phyloP scores from a whole-genome alignment of 1,139 yeast species.

The Kurtzmaniella natalensis region DNA sequence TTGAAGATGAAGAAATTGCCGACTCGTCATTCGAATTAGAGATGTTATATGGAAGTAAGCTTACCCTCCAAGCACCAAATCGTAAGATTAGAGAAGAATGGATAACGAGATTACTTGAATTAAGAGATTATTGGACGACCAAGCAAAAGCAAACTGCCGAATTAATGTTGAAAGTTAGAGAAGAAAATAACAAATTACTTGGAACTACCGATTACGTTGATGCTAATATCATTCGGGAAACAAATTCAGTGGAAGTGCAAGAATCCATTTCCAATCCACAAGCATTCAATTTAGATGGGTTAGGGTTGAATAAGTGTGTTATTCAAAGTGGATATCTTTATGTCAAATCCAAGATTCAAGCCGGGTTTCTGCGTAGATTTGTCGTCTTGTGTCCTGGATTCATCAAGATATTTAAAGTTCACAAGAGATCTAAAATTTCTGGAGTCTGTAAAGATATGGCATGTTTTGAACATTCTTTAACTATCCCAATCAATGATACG shows the following conservation, averaged over 20 bases:
- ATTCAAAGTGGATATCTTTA: constrained; percentile 60
- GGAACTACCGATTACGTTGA: constrained; percentile 57
- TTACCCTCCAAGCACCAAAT: constrained; percentile 59
- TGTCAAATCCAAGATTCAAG: constrained; percentile 65
- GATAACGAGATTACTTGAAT: constrained; percentile 46
- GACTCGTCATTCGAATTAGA: constrained; percentile 52
- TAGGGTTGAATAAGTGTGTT: constrained; percentile 58
- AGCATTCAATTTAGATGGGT: constrained; percentile 51
- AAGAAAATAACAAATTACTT: constrained; percentile 43
- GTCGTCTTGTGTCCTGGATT: constrained; percentile 71
- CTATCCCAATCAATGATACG: constrained; percentile 62
- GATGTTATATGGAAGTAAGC: constrained; percentile 40
- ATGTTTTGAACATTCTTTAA: constrained; percentile 45
- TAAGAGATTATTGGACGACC: constrained; percentile 57
- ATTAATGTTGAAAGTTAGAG: constrained; percentile 33
- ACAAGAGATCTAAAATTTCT: constrained; percentile 38
- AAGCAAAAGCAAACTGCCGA: constrained; percentile 41
- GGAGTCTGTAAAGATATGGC: constrained; percentile 45
- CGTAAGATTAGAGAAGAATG: constrained; percentile 55
- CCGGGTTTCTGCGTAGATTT: constrained; percentile 56
- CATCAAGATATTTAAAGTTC: constrained; percentile 47
- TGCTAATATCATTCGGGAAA: constrained; percentile 47
- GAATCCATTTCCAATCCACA: constrained; percentile 51
- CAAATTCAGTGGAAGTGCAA: constrained; percentile 51
- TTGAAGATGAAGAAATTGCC: constrained; percentile 23